Evolutionary conservation across 306 rosid genomes (phyloP), one percentile per base, ranked within the genome.

Genomic region (Vicia sativa): DNA sequence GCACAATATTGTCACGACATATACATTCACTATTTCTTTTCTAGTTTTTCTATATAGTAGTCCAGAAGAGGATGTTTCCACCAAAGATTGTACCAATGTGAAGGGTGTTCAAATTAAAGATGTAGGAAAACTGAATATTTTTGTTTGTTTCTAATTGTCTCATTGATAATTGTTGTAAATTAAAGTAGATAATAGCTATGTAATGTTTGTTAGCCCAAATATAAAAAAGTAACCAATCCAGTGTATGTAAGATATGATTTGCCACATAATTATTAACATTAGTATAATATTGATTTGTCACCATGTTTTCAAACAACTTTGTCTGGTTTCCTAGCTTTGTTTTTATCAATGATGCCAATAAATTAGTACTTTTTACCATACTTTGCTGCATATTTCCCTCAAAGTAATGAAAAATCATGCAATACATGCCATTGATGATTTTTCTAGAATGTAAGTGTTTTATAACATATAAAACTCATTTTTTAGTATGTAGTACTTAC

Each of bases 261-360:
- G 18, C 45, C 3, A 18, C 15, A 5, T 13, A 42, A 42, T 42
- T 42, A 12, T 31, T 12, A 13, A 13, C 16, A 13, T 43, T 13
- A 43, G 37, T 48, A 16, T 52, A 53, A 55, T 13, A 11, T 55
- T 55, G 39, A 12, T 26, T 13, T 55, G 62, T 16, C 62, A 55
- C 62, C 62, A 55, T 37, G 62, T 55, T 54, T 54, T 54, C 60
- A 34, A 54, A 37, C 37, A 54, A 25, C 37, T 54, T 54, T 52
- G 58, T 52, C 34, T 7, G 4, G 35, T 53, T 53, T 53, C 34
- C 35, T 25, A 1, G 4, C 35, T 54, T 53, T 55, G 19, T 55
- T 55, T 26, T 12, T 26, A 6, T 26, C 7, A 25, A 11, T 12
- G 18, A 26, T 55, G 18, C 38, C 62, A 55, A 35, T 39, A 55